Evolutionary conservation across 345 rosid genomes (phyloP), one percentile per base, ranked within the genome.

Genomic region (Arabidopsis suecica): DNA sequence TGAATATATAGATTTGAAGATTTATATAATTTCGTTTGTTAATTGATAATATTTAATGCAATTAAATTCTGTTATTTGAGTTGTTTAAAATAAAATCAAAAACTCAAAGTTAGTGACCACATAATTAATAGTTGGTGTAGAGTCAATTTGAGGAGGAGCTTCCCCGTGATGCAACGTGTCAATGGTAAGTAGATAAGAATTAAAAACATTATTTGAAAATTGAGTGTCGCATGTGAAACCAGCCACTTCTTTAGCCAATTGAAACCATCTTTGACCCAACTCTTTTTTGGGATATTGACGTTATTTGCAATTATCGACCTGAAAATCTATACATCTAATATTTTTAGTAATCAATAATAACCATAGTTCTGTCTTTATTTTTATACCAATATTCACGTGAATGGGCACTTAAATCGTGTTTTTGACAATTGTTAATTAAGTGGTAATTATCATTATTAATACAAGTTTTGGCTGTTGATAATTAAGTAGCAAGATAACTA

Each of bases 91-190:
- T 7, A 34, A 25, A 23, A 61, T 20, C 18, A 32, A 3, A 32
- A 33, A 33, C 30, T 61, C 18, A 20, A 54, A 55, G 38, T 47
- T 50, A 67, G 68, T 16, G 61, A 75, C 49, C 58, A 74, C 66
- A 47, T 16, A 47, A 56, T 65, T 49, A 57, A 57, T 49, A 74
- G 78, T 66, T 66, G 78, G 48, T 68, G 63, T 60, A 61, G 55
- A 32, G 79, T 75, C 73, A 60, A 75, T 68, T 75, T 67, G 79
- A 6, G 36, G 49, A 69, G 63, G 70, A 76, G 75, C 58, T 69
- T 61, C 79, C 79, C 79, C 50, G 50, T 62, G 57, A 25, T 54
- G 65, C 65, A 54, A 77, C 75, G 66, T 77, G 80, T 62, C 54
- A 5, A 62, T 23, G 5, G 8, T 50, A 60, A 33, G 65, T 30